A percentile compares a stretch with the other conserved stretches of the same genome.
phyloP scores from a whole-genome alignment of 2,329 filamentous ascomycete genomes.

The Tothia fuscella region DNA sequence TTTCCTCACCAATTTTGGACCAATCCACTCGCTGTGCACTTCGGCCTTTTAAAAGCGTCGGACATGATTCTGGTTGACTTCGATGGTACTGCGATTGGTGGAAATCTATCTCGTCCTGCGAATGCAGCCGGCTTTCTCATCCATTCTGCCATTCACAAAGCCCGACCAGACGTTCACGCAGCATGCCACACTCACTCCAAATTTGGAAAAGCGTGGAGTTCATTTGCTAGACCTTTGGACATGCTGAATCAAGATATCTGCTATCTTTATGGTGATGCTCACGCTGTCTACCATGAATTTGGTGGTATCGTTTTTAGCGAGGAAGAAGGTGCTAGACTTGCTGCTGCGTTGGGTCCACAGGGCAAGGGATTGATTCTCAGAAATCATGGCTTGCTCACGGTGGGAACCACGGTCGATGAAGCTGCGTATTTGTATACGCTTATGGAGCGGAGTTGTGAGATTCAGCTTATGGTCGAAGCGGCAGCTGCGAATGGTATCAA shows the following conservation, averaged over 20 bases:
- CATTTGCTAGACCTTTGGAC: constrained; percentile 52
- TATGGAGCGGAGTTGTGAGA: constrained; percentile 55
- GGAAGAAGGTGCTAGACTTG: constrained; percentile 55
- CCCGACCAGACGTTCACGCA: constrained; percentile 51
- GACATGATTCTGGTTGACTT: constrained; percentile 58
- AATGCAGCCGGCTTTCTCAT: constrained; percentile 62
- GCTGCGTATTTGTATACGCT: constrained; percentile 58
- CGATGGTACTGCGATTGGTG: constrained; percentile 50
- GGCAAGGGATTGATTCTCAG: constrained; percentile 53
- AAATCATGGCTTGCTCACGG: constrained; percentile 62
- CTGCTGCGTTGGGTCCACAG: constrained; percentile 47
- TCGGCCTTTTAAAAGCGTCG: constrained; percentile 49
- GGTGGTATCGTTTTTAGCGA: constrained; percentile 50
- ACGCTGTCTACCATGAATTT: constrained; percentile 53
- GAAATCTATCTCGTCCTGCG: constrained; percentile 46
- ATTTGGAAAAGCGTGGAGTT: constrained; percentile 55
- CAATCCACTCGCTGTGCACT: constrained; percentile 53
- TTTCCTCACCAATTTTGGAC: constrained; percentile 54
- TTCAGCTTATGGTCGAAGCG: constrained; percentile 57
- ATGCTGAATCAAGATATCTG: constrained; percentile 60
- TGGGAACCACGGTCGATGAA: constrained; percentile 61
- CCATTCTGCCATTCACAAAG: constrained; percentile 56
- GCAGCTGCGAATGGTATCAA: constrained; percentile 43
- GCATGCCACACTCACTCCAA: constrained; percentile 59
- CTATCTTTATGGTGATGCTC: constrained; percentile 50